Evolutionary conservation across 345 rosid species (phyloP).

Genomic region (Bruguiera parviflora): DNA sequence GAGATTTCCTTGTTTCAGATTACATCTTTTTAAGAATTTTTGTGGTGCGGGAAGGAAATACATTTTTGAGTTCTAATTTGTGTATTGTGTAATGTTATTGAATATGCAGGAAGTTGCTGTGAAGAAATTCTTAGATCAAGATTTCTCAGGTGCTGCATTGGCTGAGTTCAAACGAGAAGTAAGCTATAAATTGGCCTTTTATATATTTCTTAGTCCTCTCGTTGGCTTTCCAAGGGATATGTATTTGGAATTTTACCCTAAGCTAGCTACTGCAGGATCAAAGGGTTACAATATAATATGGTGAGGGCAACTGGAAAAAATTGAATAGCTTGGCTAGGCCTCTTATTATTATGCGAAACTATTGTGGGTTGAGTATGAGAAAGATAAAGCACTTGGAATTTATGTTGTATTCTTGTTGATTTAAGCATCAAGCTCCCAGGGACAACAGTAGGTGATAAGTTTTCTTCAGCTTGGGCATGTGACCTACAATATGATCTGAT

Average conservation of each 20-base stretch:
- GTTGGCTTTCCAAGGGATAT: background rate
- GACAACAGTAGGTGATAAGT: too few relatives aligned
- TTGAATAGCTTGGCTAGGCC: conserved; percentile 1
- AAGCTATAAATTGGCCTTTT: conserved; percentile 38
- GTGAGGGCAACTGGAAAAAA: too few relatives aligned
- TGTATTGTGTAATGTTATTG: conserved; percentile 30
- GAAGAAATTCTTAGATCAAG: conserved; percentile 98
- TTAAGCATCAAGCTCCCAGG: too few relatives aligned
- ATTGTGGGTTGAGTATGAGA: too few relatives aligned
- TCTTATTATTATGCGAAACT: background rate
- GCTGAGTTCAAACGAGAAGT: conserved; percentile 97
- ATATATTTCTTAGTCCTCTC: conserved; percentile 8
- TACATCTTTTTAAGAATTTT: background rate
- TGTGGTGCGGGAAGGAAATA: background rate
- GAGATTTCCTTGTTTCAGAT: background rate
- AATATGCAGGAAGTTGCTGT: conserved; percentile 92
- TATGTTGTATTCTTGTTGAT: too few relatives aligned
- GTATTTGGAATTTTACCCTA: background rate
- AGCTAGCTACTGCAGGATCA: background rate
- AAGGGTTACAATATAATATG: background rate
- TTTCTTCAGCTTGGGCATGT: background rate
- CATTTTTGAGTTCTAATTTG: conserved; percentile 8
- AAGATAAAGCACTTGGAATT: too few relatives aligned
- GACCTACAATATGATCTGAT: background rate
- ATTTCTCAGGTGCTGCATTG: conserved; percentile 96